Evolutionary conservation across 1,139 yeast genomes (phyloP), one percentile per base, ranked within the genome.

Genomic region (Yamadazyma dushanensis): DNA sequence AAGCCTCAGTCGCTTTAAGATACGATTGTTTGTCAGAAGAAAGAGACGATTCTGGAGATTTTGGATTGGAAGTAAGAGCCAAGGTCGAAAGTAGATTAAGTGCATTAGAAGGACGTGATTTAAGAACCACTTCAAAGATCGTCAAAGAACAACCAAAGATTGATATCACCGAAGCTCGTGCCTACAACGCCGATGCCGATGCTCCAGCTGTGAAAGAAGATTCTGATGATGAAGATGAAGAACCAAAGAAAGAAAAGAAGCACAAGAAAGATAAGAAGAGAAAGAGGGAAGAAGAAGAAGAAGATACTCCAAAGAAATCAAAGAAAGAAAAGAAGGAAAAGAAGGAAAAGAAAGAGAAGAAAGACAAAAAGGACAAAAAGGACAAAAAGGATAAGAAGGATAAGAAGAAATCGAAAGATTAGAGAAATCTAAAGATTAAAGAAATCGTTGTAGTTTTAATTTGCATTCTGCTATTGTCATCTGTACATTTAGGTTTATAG

Each of bases 11-110:
- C 57, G 87, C 96, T 45, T 73, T 92, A 53, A 84, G 98, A 74
- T 92, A 86, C 63, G 99, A 92, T 70, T 96, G 97, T 28, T 76
- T 94, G 45, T 86, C 97, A 49, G 99, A 92, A 71, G 97, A 92
- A 55, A 82, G 97, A 66, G 95, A 86, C 53, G 97, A 92, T 56
- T 79, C 87, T 41, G 97, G 97, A 49, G 95, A 89, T 51, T 78
- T 90, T 54, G 99, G 99, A 57, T 73, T 87, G 53, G 87, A 83
- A 51, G 92, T 86, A 50, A 83, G 98, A 70, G 80, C 87, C 51
- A 89, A 89, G 76, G 94, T 92, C 54, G 99, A 92, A 70, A 78
- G 87, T 46, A 83, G 98, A 73, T 79, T 92, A 57, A 87, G 96
- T 61, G 88, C 90, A 46, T 76, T 94, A 53, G 99, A 92, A 71